Conservation (phyloP, 306 rosid genomes). For the Cicer bijugum region DNA sequence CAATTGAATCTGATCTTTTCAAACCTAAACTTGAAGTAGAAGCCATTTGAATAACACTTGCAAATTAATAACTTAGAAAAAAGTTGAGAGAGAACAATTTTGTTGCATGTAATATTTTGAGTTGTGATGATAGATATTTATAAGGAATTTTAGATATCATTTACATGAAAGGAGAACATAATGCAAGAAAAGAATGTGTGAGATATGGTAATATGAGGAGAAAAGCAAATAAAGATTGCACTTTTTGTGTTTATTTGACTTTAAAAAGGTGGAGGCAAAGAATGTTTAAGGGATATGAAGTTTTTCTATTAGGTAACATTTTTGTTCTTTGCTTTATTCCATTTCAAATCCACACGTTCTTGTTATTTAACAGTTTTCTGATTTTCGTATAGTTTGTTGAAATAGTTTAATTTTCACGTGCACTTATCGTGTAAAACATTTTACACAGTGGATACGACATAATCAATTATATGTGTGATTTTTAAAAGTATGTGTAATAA, state of each 20-base stretch:
- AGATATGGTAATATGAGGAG: slow-evolving; percentile 41
- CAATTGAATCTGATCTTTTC: slow-evolving; percentile 65
- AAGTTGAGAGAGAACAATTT: slow-evolving; percentile 9
- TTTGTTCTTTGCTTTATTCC: slow-evolving; percentile 65
- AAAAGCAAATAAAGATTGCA: slow-evolving; percentile 41
- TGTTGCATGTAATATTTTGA: slow-evolving; percentile 21
- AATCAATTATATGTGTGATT: too few species aligned
- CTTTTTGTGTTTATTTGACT: slow-evolving; percentile 26
- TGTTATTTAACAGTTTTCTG: neutral
- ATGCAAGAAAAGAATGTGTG: slow-evolving; percentile 72
- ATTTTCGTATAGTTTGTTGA: neutral
- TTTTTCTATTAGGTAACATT: slow-evolving; percentile 28
- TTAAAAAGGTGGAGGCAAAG: slow-evolving; percentile 53
- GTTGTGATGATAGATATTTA: slow-evolving; percentile 45
- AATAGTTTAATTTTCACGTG: too few species aligned
- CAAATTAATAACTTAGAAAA: slow-evolving; percentile 14
- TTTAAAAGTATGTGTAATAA: too few species aligned
- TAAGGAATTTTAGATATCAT: slow-evolving; percentile 37
- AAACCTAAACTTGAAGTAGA: slow-evolving; percentile 47
- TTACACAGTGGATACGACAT: too few species aligned
- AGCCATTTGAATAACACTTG: slow-evolving; percentile 56
- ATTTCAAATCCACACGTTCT: slow-evolving; percentile 38
- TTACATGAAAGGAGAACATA: slow-evolving; percentile 46
- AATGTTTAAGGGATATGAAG: slow-evolving; percentile 50
- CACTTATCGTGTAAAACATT: too few species aligned